phyloP scores from a whole-genome alignment of 352 stramenopile genomes.

The Sclerospora graminicola region DNA sequence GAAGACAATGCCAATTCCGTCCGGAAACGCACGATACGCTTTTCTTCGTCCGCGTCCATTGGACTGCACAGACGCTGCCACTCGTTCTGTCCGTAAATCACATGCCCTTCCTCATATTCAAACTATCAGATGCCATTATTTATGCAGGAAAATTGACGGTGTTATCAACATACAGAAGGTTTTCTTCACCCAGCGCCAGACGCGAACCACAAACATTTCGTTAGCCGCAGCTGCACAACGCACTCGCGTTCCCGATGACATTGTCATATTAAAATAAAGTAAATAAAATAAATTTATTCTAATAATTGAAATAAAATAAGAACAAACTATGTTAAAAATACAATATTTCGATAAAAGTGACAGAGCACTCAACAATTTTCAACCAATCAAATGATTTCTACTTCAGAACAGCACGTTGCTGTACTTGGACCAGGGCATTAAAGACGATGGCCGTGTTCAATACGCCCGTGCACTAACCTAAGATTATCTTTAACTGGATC shows the following conservation, averaged over 20 bases:
- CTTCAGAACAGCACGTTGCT: too few relatives aligned
- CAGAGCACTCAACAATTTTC: too few relatives aligned
- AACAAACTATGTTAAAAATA: too few relatives aligned
- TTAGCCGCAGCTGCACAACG: conserved; percentile 47
- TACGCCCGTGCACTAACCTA: too few relatives aligned
- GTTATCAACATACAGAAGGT: conserved; percentile 25
- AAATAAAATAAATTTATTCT: too few relatives aligned
- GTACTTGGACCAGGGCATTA: too few relatives aligned
- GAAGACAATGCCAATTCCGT: conserved; percentile 56
- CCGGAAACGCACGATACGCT: conserved; percentile 60
- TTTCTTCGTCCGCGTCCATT: conserved; percentile 39
- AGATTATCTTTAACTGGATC: too few relatives aligned
- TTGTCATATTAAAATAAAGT: conserved; percentile 7
- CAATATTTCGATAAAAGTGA: too few relatives aligned
- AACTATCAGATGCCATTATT: background rate
- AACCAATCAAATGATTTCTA: too few relatives aligned
- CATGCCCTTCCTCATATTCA: conserved; percentile 24
- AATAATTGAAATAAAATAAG: too few relatives aligned
- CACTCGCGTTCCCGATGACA: conserved; percentile 45
- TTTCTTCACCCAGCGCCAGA: conserved; percentile 68
- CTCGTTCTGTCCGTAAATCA: conserved; percentile 63
- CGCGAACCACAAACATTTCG: conserved; percentile 35
- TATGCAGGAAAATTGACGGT: background rate
- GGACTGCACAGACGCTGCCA: conserved; percentile 55
- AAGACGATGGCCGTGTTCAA: too few relatives aligned